These are phyloP conservation scores for Sugiyamaella chiloensis DNA, from an alignment of 805 yeast genomes.

Conservation along the genomic window DNA sequence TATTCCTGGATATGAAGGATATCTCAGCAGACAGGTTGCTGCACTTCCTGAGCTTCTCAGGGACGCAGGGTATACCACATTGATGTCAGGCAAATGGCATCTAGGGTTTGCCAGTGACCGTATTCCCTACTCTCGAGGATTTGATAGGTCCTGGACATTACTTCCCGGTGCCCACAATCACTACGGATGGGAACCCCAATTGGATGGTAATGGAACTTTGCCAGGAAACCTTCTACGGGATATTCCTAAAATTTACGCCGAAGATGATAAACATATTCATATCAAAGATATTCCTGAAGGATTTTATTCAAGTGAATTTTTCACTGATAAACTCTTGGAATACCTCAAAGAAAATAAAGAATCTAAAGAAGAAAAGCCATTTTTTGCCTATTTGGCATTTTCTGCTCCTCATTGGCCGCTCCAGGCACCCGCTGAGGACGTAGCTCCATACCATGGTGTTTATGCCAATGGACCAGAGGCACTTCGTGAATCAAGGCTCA, in stretches of 20 bases:
- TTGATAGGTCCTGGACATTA: conserved; percentile 47
- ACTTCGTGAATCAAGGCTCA: conserved; percentile 40
- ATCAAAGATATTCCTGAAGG: conserved; percentile 41
- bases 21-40: conserved; percentile 49
- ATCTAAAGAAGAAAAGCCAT: conserved; percentile 45
- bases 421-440: conserved; percentile 52
- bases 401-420: conserved; percentile 67
- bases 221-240: conserved; percentile 31
- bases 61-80: conserved; percentile 49
- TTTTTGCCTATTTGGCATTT: conserved; percentile 51
- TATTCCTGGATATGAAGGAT: conserved; percentile 53
- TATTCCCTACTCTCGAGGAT: conserved; percentile 50
- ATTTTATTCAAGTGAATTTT: conserved; percentile 44
- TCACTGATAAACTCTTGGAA: conserved; percentile 43
- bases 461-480: conserved; percentile 49
- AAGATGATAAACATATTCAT: conserved; percentile 37
- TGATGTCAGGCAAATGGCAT: conserved; percentile 60
- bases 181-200: conserved; percentile 41
- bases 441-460: conserved; percentile 45
- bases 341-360: conserved; percentile 30
- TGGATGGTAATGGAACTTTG: conserved; percentile 4
- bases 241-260: conserved; percentile 40
- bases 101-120: conserved; percentile 46
- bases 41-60: conserved; percentile 50
- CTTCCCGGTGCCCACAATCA: conserved; percentile 60